phyloP scores from a whole-genome alignment of 306 rosid genomes.

The Castanospermum australe region DNA sequence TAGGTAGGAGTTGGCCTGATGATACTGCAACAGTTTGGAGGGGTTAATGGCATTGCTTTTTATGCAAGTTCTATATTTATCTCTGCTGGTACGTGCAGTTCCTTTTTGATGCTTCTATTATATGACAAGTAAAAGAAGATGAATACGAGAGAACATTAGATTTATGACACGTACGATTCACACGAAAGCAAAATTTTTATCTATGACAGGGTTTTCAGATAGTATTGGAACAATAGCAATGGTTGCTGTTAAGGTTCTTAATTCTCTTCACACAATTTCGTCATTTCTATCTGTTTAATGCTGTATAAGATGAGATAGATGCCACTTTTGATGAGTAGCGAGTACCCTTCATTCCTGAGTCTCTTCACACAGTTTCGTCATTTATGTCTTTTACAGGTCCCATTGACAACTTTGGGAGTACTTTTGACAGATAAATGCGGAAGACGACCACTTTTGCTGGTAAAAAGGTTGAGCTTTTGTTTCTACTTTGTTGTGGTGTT shows the following conservation, averaged over 20 bases:
- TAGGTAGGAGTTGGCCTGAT: constrained; percentile 92
- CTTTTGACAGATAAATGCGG: constrained; percentile 65
- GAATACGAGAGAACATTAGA: not conserved
- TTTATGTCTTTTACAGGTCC: constrained; percentile 45
- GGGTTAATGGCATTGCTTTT: constrained; percentile 69
- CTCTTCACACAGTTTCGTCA: constrained; percentile 1
- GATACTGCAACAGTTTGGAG: constrained; percentile 91
- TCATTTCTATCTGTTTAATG: constrained; percentile 15
- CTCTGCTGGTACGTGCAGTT: constrained; percentile 61
- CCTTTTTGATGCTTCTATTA: constrained; percentile 12
- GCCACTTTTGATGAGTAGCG: not conserved
- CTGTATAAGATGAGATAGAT: not conserved
- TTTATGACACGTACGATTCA: constrained; percentile 42
- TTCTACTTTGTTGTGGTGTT: not conserved
- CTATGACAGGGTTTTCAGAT: constrained; percentile 70
- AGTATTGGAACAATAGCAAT: constrained; percentile 75
- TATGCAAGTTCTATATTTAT: constrained; percentile 77
- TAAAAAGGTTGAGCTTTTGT: constrained; percentile 22
- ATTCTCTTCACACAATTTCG: constrained; percentile 11
- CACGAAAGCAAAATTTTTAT: constrained; percentile 3
- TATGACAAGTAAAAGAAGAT: not conserved
- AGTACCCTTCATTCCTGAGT: not conserved
- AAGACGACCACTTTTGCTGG: constrained; percentile 70
- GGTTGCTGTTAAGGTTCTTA: constrained; percentile 73
- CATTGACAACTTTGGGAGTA: constrained; percentile 63